Evolutionary conservation across 352 stramenopile genomes (phyloP), one percentile per base, ranked within the genome.

Genomic region (Thalassiosira pacifica): DNA sequence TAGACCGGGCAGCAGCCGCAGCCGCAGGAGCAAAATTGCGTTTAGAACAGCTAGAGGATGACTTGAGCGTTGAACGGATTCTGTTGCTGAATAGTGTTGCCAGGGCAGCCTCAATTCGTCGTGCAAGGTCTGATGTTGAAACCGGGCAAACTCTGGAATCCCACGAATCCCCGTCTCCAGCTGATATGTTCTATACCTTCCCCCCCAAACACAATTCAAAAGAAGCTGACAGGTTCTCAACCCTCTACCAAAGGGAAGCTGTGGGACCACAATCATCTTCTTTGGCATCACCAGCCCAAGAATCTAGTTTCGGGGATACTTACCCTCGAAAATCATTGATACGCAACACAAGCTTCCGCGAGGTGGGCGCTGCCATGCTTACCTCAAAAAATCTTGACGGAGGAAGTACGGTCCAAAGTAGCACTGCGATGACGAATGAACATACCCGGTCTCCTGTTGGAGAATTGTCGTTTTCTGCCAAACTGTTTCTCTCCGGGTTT

Each of bases 21-120:
- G 67, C 87, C 63, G 40, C 34, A 65, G 76, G 48, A 70, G 63
- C 80, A 27, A 87, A 88, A 61, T 55, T 80, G 2, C 76, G 77
- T 31, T 32, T 95, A 29, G 45, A 90, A 72, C 26, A 87, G 45
- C 79, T 95, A 18, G 92, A 95, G 86, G 90, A 91, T 75, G 71
- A 92, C 11, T 76, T 95, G 26, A 74, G 71, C n/a, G 72, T 95
- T 29, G 89, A 94, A 80, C 85, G 92, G 71, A 92, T 95, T 79
- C 72, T 95, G 2, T 76, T 95, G 45, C 90, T 94, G 76, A 83
- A 88, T 77, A 75, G 83, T 67, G 37, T 88, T 70, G 79, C 73
- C 52, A 64, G 82, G 68, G 78, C 78, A 60, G 67, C 71, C n/a
- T 79, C 55, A 24, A 72, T 86, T 65, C 70, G 67, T 37, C 22